phyloP scores from a whole-genome alignment of 164 flowering plant genomes.

The Protea cynaroides region DNA sequence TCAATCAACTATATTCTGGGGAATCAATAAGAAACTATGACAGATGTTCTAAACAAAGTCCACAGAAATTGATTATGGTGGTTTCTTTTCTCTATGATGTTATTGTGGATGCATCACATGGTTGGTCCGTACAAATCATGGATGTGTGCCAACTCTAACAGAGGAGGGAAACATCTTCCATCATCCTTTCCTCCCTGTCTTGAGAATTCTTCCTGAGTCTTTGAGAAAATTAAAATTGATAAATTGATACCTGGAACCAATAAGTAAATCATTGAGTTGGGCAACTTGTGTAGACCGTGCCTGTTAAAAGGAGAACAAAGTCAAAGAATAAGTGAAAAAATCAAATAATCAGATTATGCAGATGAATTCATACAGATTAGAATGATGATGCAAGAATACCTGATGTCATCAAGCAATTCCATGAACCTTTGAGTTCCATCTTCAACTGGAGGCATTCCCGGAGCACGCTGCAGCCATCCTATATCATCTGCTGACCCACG shows the following conservation, averaged over 20 bases:
- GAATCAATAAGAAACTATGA: background rate
- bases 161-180: background rate
- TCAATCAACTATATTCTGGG: background rate
- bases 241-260: conserved; percentile 74
- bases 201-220: background rate
- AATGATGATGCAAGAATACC: conserved; percentile 30
- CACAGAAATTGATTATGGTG: no score
- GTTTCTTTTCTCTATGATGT: no score
- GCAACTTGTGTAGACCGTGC: conserved; percentile 87
- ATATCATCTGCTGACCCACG: conserved; percentile 98
- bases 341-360: conserved; percentile 7
- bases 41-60: background rate
- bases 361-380: conserved; percentile 4
- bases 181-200: background rate
- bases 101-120: background rate
- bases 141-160: background rate
- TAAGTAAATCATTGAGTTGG: conserved; percentile 76
- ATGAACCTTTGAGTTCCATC: conserved; percentile 75
- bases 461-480: conserved; percentile 78
- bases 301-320: conserved; percentile 35
- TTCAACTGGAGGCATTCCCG: conserved; percentile 79
- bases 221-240: background rate
- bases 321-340: conserved; percentile 12
- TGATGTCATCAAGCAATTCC: conserved; percentile 66
- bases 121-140: background rate